These are phyloP conservation scores for Carex kokanica DNA, from an alignment of 176 grass and related monocot genomes.

Conservation along the genomic window DNA sequence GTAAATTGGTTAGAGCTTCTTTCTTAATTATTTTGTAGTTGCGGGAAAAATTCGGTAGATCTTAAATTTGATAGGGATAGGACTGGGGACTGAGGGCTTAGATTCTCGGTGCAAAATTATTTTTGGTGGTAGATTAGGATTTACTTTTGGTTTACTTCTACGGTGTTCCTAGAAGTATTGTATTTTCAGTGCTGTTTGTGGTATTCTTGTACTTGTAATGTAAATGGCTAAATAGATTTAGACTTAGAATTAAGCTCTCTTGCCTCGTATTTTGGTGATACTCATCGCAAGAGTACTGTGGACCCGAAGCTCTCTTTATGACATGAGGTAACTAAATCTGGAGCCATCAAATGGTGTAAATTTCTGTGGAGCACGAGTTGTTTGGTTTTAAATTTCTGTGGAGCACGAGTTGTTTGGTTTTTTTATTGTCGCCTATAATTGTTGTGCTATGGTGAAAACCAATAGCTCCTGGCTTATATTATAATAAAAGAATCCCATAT, in stretches of 20 bases:
- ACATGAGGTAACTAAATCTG: neutral
- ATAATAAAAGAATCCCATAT: neutral
- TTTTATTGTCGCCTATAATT: neutral
- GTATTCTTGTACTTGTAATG: conserved; percentile 27
- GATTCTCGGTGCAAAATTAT: conserved; percentile 9
- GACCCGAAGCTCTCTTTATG: neutral
- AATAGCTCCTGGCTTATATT: neutral
- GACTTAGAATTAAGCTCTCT: conserved; percentile 16
- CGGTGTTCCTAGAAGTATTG: conserved; percentile 3
- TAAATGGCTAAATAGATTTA: conserved; percentile 33
- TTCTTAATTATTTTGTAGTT: conserved; percentile 13
- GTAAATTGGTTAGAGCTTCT: conserved; percentile 13
- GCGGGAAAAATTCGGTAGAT: conserved; percentile 15
- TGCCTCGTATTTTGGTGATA: neutral
- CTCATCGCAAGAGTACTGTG: neutral
- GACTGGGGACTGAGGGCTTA: conserved; percentile 20
- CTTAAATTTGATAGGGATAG: conserved; percentile 16
- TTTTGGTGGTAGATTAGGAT: conserved; percentile 14
- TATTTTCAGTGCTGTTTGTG: conserved; percentile 16
- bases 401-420: neutral
- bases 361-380: neutral
- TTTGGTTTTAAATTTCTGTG: neutral
- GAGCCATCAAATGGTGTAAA: neutral
- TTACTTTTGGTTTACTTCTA: conserved; percentile 21
- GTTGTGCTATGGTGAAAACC: neutral